phyloP scores from a whole-genome alignment of 106 monocot species.

The Dendrobium officinale region DNA sequence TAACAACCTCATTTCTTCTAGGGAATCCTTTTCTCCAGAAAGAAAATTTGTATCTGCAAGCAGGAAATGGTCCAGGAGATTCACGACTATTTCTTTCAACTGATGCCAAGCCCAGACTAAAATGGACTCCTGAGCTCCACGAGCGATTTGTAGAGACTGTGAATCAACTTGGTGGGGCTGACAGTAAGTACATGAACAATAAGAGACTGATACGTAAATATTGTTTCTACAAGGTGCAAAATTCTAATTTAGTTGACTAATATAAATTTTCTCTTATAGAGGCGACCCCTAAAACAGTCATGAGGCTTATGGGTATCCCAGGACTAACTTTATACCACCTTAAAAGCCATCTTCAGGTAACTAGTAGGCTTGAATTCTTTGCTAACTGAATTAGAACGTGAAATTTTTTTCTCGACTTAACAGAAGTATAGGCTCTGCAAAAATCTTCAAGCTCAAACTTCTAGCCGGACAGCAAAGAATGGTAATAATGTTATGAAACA shows the following conservation, averaged over 20 bases:
- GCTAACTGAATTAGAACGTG: too few relatives aligned
- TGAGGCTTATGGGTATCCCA: slow-evolving; percentile 67
- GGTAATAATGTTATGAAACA: slow-evolving; percentile 24
- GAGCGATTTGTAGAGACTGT: slow-evolving; percentile 87
- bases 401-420: neutral
- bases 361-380: neutral
- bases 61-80: slow-evolving; percentile 40
- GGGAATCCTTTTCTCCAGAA: slow-evolving; percentile 20
- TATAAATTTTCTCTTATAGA: slow-evolving; percentile 25
- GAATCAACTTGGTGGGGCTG: slow-evolving; percentile 87
- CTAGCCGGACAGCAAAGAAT: slow-evolving; percentile 15
- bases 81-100: slow-evolving; percentile 82
- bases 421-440: slow-evolving; percentile 66
- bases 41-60: slow-evolving; percentile 53
- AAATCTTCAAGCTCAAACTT: slow-evolving; percentile 43
- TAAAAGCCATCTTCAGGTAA: slow-evolving; percentile 71
- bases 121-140: slow-evolving; percentile 91
- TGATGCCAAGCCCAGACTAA: slow-evolving; percentile 88
- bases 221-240: neutral
- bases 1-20: neutral
- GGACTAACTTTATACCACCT: slow-evolving; percentile 69
- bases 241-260: neutral
- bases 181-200: slow-evolving; percentile 44
- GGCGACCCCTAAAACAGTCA: slow-evolving; percentile 66
- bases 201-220: neutral